Evolutionary conservation across 345 rosid genomes (phyloP), one percentile per base, ranked within the genome.

Genomic region (Jatropha curcas): DNA sequence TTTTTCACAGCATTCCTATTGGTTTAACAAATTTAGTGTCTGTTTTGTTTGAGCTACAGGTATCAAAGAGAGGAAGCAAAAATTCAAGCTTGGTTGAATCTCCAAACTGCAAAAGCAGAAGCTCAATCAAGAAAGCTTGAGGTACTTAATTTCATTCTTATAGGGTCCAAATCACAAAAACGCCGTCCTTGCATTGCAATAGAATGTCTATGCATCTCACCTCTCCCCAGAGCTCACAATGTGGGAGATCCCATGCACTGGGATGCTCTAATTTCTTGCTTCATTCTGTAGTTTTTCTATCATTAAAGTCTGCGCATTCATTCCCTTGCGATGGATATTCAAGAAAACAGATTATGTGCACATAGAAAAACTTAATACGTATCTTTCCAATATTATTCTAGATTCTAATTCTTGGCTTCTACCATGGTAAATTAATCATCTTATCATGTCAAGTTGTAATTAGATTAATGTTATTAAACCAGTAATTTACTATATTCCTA

Each of bases 21-120:
- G 19, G 0, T 53, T 0, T 52, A 16, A 6, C 28, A n/a, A 31
- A 10, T 60, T 39, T 6, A 67, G 51, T 16, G 67, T 51, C 16
- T 45, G 43, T 43, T 80, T 8, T 65, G 25, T 71, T 52, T 33
- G 69, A 13, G 24, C 60, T 72, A 52, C 77, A 93, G 97, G 82
- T 92, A 92, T 73, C 95, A 90, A 74, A 89, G 98, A 81, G 98
- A 92, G 78, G 98, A 94, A 82, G 97, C 96, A 41, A 89, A 85
- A 79, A 94, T 92, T 68, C 93, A 89, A 74, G 98, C 98, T 70
- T 94, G 98, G 98, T 77, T 92, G 76, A 90, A 89, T 74, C 98
- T 92, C 33, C 90, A 94, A 87, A 89, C 71, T 48, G 98, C 98
- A 43, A 90, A 94, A 84, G 95, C 97, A n/a, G 98, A 94, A 83